Conservation (phyloP, 108 stramenopile species). For the Hondaea fermentalgiana region DNA sequence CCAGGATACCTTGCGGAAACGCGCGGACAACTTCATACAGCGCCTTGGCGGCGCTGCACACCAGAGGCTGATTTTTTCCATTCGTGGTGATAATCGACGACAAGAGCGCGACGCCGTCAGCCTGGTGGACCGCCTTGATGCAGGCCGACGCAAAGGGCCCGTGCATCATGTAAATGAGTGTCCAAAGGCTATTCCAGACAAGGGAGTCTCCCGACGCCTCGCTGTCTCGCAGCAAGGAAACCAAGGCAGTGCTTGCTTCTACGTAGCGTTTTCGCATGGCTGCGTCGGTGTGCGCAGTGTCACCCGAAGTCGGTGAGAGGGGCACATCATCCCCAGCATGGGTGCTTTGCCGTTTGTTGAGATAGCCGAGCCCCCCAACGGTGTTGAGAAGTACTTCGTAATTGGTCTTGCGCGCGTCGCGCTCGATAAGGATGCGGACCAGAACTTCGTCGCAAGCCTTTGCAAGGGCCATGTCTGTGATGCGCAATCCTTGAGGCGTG, state of each 20-base stretch:
- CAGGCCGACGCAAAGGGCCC: neutral
- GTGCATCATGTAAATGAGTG: neutral
- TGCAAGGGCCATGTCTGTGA: neutral
- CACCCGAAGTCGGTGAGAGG: neutral
- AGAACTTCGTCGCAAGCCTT: neutral
- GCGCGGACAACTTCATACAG: neutral
- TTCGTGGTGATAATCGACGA: neutral
- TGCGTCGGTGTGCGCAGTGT: neutral
- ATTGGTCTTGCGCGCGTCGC: neutral
- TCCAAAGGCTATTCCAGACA: neutral
- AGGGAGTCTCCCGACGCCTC: neutral
- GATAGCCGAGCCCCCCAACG: neutral
- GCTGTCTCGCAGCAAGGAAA: neutral
- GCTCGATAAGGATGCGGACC: neutral
- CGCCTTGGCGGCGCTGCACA: neutral
- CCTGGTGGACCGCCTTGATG: neutral
- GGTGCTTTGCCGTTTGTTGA: neutral
- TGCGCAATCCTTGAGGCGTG: neutral
- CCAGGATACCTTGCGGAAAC: neutral
- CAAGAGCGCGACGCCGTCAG: neutral
- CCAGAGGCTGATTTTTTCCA: neutral
- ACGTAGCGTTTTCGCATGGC: neutral
- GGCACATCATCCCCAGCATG: neutral
- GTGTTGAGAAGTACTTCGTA: constrained; percentile 4
- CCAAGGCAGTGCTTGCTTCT: neutral